Evolutionary conservation across 192 early-diverging fungal genomes (phyloP), one percentile per base, ranked within the genome.

Genomic region (Rhizophagus clarus): DNA sequence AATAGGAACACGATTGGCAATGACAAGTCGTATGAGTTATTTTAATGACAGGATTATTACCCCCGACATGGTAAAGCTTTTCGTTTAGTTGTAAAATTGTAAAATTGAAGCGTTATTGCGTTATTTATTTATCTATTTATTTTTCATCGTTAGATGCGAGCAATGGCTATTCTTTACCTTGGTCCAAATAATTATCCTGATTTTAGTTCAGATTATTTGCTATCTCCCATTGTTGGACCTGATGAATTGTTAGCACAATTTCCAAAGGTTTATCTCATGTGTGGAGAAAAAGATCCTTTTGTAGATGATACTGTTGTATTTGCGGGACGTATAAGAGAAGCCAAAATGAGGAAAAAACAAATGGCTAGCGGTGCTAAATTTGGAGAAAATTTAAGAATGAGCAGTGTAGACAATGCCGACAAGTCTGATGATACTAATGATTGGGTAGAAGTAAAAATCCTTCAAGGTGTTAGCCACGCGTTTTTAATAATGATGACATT

Each of bases 231-330:
- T 11, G 88, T 94, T 26, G 95, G 96, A 0, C 97, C 97, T 0
- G 92, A 94, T 76, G 88, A 92, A 63, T 81, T 99, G 20, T 81
- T 99, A 61, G 95, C 94, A 3, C 88, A 92, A 56, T 99, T 97
- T 83, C 97, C 97, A 24, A 93, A 94, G 29, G 94, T 93, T 0
- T 97, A 95, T 82, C 90, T 98, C 68, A 88, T 99, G 69, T 94
- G 93, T 77, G 97, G 97, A 60, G 97, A 98, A 79, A 97, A 97
- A 81, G 97, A 99, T 82, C 97, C 97, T 4, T 90, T 99, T 60
- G 95, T 99, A 6, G 97, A 99, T 84, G 97, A 99, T 84, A 96
- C 97, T 4, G 92, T 98, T 26, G 84, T 99, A 22, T 93, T 98
- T 85, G 95, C 95, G 10, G 94, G 91, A 11, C 91, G 95, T 15